Base-by-base conservation (phyloP, 345 rosid genomes). In the Arabis hirsuta region DNA sequence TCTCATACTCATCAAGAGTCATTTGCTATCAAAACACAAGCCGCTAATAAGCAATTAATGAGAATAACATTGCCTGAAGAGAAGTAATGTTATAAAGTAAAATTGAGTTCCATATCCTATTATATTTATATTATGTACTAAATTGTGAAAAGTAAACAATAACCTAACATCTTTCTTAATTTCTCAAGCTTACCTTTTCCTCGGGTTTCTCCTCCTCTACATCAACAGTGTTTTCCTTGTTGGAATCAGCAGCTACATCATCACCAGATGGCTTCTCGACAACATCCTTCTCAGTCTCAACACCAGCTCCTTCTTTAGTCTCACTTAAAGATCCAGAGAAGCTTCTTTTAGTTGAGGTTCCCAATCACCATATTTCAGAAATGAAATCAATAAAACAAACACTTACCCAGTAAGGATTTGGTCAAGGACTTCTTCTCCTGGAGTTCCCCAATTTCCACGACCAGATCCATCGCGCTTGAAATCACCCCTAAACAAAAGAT, bases 1-100 rank as follows among this genome's bases (percentile, higher is more conserved):
- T 96, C 84, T 96, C 83, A 73, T 96, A 96, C 85, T 96, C 98
- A 74, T 90, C 98, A 71, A 92, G 62, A 29, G 99, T 96, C 99
- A 92, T 96, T 79, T 96, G 95, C 99, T 96, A 29, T 38, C 2
- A 0, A 42, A 57, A 57, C 46, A 64, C 58, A 47, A 31, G 11
- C 41, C 41, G 2, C 32, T 52, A 55, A 36, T 3, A 61, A 26
- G 2, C 41, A 67, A 34, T 16, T 27, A 31, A 27, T 41, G 34
- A 19, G 12, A 65, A 1, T 16, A 22, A 22, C 24, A n/a, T n/a
- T n/a, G n/a, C n/a, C n/a, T n/a, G n/a, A n/a, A n/a, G n/a, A n/a
- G n/a, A n/a, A n/a, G n/a, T n/a, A n/a, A n/a, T n/a, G n/a, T n/a
- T n/a, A n/a, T n/a, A n/a, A n/a, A n/a, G n/a, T 4, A n/a, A 32